Evolutionary conservation across 2,329 filamentous ascomycete genomes (phyloP).

Genomic region (Diaporthe eres): DNA sequence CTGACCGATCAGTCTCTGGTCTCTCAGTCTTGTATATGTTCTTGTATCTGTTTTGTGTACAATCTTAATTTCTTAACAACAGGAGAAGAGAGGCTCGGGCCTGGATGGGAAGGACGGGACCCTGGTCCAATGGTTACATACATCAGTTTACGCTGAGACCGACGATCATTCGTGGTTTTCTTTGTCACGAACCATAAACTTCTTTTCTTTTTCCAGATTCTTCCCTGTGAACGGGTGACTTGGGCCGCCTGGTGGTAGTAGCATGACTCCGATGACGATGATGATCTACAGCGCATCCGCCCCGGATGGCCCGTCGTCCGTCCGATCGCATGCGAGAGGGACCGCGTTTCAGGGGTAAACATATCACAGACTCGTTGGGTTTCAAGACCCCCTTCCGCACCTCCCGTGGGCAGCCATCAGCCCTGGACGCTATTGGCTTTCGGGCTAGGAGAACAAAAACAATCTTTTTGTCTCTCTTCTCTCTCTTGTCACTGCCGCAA

Average conservation of each 20-base stretch:
- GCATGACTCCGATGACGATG: slow-evolving; percentile 16
- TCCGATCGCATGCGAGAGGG: slow-evolving; percentile 1
- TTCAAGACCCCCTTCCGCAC: slow-evolving; percentile 36
- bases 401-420: slow-evolving; percentile 20
- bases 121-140: slow-evolving; percentile 20
- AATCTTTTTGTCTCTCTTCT: neutral
- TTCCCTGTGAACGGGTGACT: neutral
- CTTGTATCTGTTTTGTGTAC: slow-evolving; percentile 31
- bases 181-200: slow-evolving; percentile 4
- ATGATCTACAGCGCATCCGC: slow-evolving; percentile 17
- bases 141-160: slow-evolving; percentile 18
- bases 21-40: slow-evolving; percentile 5
- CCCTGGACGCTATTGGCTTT: neutral
- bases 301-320: neutral
- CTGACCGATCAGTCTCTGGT: neutral
- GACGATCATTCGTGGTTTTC: neutral
- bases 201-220: neutral
- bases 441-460: neutral
- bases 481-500: neutral
- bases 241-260: neutral
- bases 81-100: slow-evolving; percentile 25
- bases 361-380: slow-evolving; percentile 39
- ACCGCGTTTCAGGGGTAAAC: slow-evolving; percentile 37
- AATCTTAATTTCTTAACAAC: slow-evolving; percentile 12
- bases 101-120: slow-evolving; percentile 8